These are phyloP conservation scores for Ophiostoma triangulosporum DNA, from an alignment of 2,329 filamentous ascomycete genomes.

Conservation along the genomic window DNA sequence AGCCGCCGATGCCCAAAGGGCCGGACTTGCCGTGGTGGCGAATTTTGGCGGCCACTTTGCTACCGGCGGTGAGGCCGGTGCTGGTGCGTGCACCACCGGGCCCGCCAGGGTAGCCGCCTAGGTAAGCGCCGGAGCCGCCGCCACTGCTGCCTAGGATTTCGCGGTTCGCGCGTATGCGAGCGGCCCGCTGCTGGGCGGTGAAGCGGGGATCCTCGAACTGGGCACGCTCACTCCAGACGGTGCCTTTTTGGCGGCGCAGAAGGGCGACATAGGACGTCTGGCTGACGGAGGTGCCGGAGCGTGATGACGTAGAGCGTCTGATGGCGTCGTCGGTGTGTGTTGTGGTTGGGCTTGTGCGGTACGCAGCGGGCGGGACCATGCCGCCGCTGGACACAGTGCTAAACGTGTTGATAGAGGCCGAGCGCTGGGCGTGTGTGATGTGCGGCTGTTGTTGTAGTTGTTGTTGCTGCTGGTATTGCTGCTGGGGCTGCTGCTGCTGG, in stretches of 20 bases:
- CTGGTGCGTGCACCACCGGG: constrained; percentile 37
- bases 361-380: constrained; percentile 38
- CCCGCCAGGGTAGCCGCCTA: constrained; percentile 30
- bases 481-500: constrained; percentile 13
- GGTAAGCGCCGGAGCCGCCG: constrained; percentile 21
- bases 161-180: constrained; percentile 72
- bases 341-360: constrained; percentile 39
- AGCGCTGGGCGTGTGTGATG: constrained; percentile 34
- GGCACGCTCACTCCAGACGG: constrained; percentile 92
- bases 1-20: constrained; percentile 65
- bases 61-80: constrained; percentile 44
- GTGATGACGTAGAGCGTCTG: constrained; percentile 67
- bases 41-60: constrained; percentile 71
- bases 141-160: constrained; percentile 65
- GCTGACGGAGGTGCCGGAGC: constrained; percentile 40
- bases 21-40: constrained; percentile 58
- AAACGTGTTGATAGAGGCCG: constrained; percentile 54
- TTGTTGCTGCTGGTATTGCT: constrained; percentile 18
- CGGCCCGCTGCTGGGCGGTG: constrained; percentile 69
- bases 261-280: constrained; percentile 81
- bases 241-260: constrained; percentile 94
- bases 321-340: constrained; percentile 28
- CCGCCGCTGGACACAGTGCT: constrained; percentile 50
- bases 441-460: constrained; percentile 22
- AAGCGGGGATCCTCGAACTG: constrained; percentile 84